Evolutionary conservation across 805 yeast species (phyloP), one percentile per base, ranked within the genome.

Genomic region (Teunomyces gatunensis): DNA sequence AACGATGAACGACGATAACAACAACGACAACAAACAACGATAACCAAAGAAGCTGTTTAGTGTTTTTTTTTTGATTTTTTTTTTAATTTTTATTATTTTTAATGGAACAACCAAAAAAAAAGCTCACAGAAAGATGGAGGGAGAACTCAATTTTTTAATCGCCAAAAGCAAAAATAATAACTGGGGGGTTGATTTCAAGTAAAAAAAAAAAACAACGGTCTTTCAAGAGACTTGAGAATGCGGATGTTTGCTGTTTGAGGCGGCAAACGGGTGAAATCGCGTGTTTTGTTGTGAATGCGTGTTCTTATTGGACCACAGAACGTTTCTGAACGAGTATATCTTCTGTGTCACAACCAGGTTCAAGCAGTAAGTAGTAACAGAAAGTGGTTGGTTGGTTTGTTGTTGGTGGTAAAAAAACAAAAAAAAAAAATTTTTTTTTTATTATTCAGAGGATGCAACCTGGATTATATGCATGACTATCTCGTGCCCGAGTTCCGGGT

Each of bases 31-130:
- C 28, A 36, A 30, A 30, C 17, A 30, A 20, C 20, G 28, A 35
- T 36, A 36, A 36, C 34, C 42, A 37, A 20, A 28, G 18, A 6
- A 33, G 42, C 23, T 29, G 36, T 29, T 25, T 46, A 29, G n/a
- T 17, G 25, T 25, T 15, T 36, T 21, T 36, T 33, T 40, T 28
- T 29, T 27, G 21, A 32, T 21, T 37, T 44, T 43, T 36, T 32
- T 41, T 30, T 18, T 18, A 18, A 18, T n/a, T 29, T 41, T 28
- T 27, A 39, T 32, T 41, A 29, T 27, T 29, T 29, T 41, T 28
- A 15, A 39, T 23, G 29, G 39, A 36, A 27, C 33, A 18, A 27
- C 25, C 27, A 39, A 29, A 29, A 25, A 29, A 30, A 30, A 30
- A n/a, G 11, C 34, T 30, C 34, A 30, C 34, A 30, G 34, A 30